Base-by-base conservation (phyloP, 2,329 filamentous ascomycete genomes). In the Niveomyces coronatus region DNA sequence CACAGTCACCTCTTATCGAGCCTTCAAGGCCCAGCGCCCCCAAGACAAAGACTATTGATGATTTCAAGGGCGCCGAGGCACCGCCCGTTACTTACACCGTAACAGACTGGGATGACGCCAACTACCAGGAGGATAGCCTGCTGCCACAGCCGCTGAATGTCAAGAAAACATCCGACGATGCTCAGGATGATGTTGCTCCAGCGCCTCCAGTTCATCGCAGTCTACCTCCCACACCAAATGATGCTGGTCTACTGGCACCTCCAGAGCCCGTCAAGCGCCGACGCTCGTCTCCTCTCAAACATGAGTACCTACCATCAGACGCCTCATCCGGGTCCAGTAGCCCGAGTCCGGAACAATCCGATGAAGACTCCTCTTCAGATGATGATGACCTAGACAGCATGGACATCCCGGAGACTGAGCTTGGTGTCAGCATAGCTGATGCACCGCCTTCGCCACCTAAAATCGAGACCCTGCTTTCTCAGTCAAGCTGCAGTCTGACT, bases 281-380 rank as follows among this genome's bases (percentile, higher is more conserved):
- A 14, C 82, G 79, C 2, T 96, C 91, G 0, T 98, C 91, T 2
- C 91, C 91, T 0, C 67, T 98, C 35, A 98, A 98, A 63, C 89
- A 96, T 54, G 89, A 98, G 61, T 98, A 95, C 51, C 81, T 88
- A 45, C 89, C 89, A 11, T 96, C 91, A 1, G 75, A 79, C 35
- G 60, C 68, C 33, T 77, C 73, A 0, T 79, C 75, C 0, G 64
- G 76, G 29, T 76, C 76, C 6, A 76, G 71, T 5, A 70, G 68
- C 17, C 70, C 74, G n/a, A 71, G 70, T 5, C 62, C 67, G 32
- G 72, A 76, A 33, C 63, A 66, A 29, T 73, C 70, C 11, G 63
- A 55, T 15, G 58, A 58, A 3, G 61, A 67, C 22, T 68, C 61
- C 8, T 70, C 67, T 2, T 24, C 27, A 19, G 35, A 37, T 34